These are phyloP conservation scores for Wickerhamiella cacticola DNA, from an alignment of 805 yeast species.

Conservation along the genomic window DNA sequence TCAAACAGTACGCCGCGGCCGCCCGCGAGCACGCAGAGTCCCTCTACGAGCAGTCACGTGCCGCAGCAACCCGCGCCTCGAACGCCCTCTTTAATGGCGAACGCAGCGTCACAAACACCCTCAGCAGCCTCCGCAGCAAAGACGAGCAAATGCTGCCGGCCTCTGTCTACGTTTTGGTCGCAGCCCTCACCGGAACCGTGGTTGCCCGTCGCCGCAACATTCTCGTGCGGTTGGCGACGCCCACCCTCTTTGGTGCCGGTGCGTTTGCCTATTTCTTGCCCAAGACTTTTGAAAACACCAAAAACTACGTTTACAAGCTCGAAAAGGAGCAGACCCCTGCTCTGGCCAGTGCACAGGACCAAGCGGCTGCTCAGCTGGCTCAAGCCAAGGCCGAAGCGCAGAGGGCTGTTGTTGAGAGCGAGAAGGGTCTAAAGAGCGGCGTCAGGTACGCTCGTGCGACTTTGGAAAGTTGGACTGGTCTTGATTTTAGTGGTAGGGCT, in stretches of 20 bases:
- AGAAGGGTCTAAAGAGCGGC: slow-evolving; percentile 13
- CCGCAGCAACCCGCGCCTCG: slow-evolving; percentile 29
- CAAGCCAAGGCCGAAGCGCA: slow-evolving; percentile 37
- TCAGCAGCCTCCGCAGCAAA: slow-evolving; percentile 50
- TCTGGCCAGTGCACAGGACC: slow-evolving; percentile 50
- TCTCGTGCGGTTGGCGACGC: slow-evolving; percentile 42
- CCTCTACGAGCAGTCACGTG: slow-evolving; percentile 18
- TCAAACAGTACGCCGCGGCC: slow-evolving; percentile 39
- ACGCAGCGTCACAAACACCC: slow-evolving; percentile 47
- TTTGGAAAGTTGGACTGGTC: slow-evolving; percentile 8
- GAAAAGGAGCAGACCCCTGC: slow-evolving; percentile 50
- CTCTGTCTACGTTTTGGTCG: slow-evolving; percentile 53
- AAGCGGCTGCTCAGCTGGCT: slow-evolving; percentile 37
- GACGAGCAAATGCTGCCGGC: slow-evolving; percentile 64
- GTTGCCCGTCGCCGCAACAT: slow-evolving; percentile 55
- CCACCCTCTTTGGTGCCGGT: slow-evolving; percentile 46
- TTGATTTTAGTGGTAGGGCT: slow-evolving; percentile 7
- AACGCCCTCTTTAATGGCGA: slow-evolving; percentile 38
- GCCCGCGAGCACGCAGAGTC: slow-evolving; percentile 36
- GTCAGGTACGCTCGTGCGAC: neutral
- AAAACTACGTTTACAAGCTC: slow-evolving; percentile 43
- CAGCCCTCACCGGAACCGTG: slow-evolving; percentile 60
- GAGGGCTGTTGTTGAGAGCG: slow-evolving; percentile 32
- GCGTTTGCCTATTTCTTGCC: slow-evolving; percentile 67
- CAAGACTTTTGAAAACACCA: slow-evolving; percentile 51